Base-by-base conservation (phyloP, 2,329 filamentous ascomycete genomes). In the Sphaerulina populicola region DNA sequence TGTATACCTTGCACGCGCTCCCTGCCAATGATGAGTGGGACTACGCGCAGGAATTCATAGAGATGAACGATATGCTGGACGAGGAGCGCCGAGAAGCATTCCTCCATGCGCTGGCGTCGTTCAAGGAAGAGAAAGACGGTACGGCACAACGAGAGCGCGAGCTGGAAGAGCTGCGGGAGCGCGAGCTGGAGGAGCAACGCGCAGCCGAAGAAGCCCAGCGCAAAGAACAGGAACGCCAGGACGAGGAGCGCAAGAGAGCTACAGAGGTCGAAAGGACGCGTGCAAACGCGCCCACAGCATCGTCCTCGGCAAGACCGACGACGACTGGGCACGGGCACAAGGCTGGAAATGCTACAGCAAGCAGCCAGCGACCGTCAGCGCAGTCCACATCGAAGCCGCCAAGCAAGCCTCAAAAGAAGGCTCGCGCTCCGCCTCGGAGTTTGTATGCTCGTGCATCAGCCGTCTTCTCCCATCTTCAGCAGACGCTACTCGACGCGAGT, bases 1-100 rank as follows among this genome's bases (percentile, higher is more conserved):
- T 98, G 7, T 98, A 96, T 68, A 94, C 89, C 1, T 77, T 98
- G 4, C 93, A 98, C 65, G 88, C 97, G 6, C 80, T 98, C n/a
- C 82, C 91, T 4, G 80, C 88, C 47, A 97, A 96, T 61, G 83
- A 88, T 50, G 89, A 97, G 71, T 98, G 93, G 93, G 88, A 95
- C 52, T 96, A 96, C 62, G 88, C 93, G 3, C 80, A 82, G 53
- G 87, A 94, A 61, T 97, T 97, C 68, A 94, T 97, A 64, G 81
- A 77, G 62, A 81, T 88, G 64, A 93, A 83, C 67, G 83, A 91
- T 42, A 81, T 95, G 23, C 77, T 98, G 1, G 91, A 97, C 66
- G 91, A 96, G 47, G 93, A 97, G 71, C 81, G 88, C 40, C 82
- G 88, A 56, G 88, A 97, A 62, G 83, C 87, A 0, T 96, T 97